phyloP scores from a whole-genome alignment of 805 yeast species.

The Kazachstania africana region DNA sequence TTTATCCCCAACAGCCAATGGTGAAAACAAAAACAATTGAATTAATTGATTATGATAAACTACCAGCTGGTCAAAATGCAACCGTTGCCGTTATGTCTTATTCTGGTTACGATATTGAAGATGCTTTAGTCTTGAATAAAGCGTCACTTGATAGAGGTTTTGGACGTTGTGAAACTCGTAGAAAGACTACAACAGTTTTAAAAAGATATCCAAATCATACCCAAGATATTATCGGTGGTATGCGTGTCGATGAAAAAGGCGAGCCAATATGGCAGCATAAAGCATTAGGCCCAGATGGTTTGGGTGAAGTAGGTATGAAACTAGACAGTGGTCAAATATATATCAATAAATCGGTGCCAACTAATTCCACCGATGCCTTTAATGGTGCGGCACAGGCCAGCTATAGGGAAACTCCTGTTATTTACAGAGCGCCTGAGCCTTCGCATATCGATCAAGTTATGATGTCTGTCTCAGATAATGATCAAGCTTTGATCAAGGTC shows the following conservation, averaged over 20 bases:
- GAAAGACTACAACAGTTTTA: constrained; percentile 80
- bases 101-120: constrained; percentile 98
- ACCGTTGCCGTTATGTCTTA: constrained; percentile 98
- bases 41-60: constrained; percentile 84
- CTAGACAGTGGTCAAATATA: constrained; percentile 90
- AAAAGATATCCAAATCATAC: constrained; percentile 92
- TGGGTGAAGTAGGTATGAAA: constrained; percentile 90
- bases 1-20: constrained; percentile 99
- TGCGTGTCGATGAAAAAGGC: constrained; percentile 74
- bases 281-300: constrained; percentile 85
- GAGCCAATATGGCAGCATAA: constrained; percentile 79
- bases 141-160: constrained; percentile 92
- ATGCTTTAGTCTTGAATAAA: constrained; percentile 90
- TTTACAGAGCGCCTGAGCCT: constrained; percentile 91
- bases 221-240: constrained; percentile 81
- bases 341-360: constrained; percentile 87
- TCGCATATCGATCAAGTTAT: constrained; percentile 93
- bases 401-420: constrained; percentile 83
- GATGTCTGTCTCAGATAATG: constrained; percentile 93
- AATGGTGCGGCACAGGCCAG: constrained; percentile 29
- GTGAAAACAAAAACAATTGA: constrained; percentile 96
- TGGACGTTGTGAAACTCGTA: constrained; percentile 92
- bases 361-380: constrained; percentile 47
- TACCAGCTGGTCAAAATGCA: constrained; percentile 98
- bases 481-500: constrained; percentile 88